Base-by-base conservation (phyloP, 495 filamentous ascomycete genomes). In the Tuber melanosporum region DNA sequence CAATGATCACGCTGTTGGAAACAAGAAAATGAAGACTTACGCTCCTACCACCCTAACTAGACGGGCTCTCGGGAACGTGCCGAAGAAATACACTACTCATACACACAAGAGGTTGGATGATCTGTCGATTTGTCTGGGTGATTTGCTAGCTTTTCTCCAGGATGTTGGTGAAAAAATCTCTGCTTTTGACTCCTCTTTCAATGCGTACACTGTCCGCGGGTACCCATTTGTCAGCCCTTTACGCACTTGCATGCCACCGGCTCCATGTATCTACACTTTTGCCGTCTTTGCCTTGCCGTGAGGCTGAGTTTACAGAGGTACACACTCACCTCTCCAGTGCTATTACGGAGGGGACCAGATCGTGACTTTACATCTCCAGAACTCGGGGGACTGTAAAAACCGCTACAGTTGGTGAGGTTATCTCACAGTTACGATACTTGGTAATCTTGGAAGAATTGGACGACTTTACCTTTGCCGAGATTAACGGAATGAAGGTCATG, bases 401-500 rank as follows among this genome's bases (percentile, higher is more conserved):
- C 8, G 96, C 96, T 41, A 99, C 96, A 0, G 95, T 99, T 14
- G 92, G 96, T 75, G 96, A 98, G 85, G 95, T 98, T 4, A 91
- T 98, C 10, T 90, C 92, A 26, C 92, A 94, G 84, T 88, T 99
- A 14, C 94, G 97, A 76, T 89, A 88, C 7, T 90, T 93, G 1
- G 95, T 98, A 6, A 87, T 88, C 45, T 89, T 90, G 15, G 96
- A 99, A 83, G 94, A 98, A 85, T 89, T 99, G 73, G 96, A 98
- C 80, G 96, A 99, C 84, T 99, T 99, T 84, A 96, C 97, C 79
- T 99, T 98, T 79, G 94, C 98, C 78, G 96, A 98, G 85, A 98
- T 99, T 85, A 99, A 99, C 85, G 96, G 96, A 73, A 98, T 99
- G 96, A 98, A 98, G 87, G 92, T 98, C 81, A 95, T 95, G 0